Evolutionary conservation across 805 yeast genomes (phyloP).

Genomic region (Starmerella kuoi): DNA sequence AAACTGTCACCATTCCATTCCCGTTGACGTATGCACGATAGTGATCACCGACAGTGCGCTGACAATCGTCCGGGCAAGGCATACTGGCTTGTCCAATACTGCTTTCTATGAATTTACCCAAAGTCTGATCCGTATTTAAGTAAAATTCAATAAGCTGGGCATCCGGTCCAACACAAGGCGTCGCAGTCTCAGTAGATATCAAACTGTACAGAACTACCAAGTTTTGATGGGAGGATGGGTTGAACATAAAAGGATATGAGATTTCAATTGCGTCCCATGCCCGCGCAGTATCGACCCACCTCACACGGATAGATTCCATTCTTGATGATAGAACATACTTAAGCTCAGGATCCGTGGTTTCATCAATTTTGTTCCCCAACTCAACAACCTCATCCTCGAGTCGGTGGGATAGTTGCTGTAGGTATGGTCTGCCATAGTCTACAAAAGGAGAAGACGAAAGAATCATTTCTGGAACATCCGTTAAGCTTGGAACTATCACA

Average conservation of each 20-base stretch:
- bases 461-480: conserved; percentile 27
- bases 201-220: conserved; percentile 68
- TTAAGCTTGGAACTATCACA: conserved; percentile 31
- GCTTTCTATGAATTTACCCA: conserved; percentile 82
- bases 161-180: conserved; percentile 89
- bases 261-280: conserved; percentile 59
- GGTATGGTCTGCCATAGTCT: conserved; percentile 54
- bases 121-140: conserved; percentile 77
- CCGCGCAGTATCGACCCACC: conserved; percentile 34
- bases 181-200: conserved; percentile 70
- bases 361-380: conserved; percentile 6
- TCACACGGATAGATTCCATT: conserved; percentile 26
- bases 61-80: conserved; percentile 74
- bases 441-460: conserved; percentile 82
- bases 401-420: conserved; percentile 42
- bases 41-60: conserved; percentile 56
- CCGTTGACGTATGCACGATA: conserved; percentile 84
- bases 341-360: background rate
- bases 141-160: conserved; percentile 74
- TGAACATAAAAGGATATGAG: conserved; percentile 46
- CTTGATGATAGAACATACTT: conserved; percentile 27
- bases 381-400: conserved; percentile 34
- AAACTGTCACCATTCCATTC: conserved; percentile 64
- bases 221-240: conserved; percentile 63
- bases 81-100: conserved; percentile 53